Conservation (phyloP, 805 yeast species). For the Candida yuanshanica region DNA sequence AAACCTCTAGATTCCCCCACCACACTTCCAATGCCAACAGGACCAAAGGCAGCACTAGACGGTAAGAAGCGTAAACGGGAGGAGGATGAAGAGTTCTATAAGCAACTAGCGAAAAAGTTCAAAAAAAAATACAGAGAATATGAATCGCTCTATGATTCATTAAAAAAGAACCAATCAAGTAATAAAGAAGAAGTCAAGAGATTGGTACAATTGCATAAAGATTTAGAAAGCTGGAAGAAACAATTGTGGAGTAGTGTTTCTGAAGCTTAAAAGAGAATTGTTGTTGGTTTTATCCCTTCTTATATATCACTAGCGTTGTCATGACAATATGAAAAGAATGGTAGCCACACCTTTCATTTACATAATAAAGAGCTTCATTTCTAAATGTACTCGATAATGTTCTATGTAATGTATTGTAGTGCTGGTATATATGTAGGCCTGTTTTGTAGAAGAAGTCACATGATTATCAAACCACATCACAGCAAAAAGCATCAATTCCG, state of each 20-base stretch:
- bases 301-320: too few species aligned
- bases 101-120: constrained; percentile 42
- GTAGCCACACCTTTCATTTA: too few species aligned
- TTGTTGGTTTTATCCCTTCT: too few species aligned
- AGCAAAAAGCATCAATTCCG: too few species aligned
- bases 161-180: constrained; percentile 3
- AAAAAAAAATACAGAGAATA: constrained; percentile 44
- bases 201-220: constrained; percentile 45
- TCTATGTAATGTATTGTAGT: too few species aligned
- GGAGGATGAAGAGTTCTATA: constrained; percentile 31
- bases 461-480: too few species aligned
- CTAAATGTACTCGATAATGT: too few species aligned
- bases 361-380: too few species aligned
- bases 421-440: too few species aligned
- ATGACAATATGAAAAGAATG: too few species aligned
- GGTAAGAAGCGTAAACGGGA: constrained; percentile 10
- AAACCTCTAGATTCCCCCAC: not conserved
- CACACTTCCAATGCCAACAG: not conserved
- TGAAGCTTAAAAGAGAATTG: not conserved
- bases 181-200: constrained; percentile 25
- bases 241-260: constrained; percentile 41
- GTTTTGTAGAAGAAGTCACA: too few species aligned
- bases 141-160: constrained; percentile 35
- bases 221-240: constrained; percentile 49
- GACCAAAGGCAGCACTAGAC: constrained; percentile 20